Conservation (phyloP, 176 grass and related monocot species). For the Areca catechu region DNA sequence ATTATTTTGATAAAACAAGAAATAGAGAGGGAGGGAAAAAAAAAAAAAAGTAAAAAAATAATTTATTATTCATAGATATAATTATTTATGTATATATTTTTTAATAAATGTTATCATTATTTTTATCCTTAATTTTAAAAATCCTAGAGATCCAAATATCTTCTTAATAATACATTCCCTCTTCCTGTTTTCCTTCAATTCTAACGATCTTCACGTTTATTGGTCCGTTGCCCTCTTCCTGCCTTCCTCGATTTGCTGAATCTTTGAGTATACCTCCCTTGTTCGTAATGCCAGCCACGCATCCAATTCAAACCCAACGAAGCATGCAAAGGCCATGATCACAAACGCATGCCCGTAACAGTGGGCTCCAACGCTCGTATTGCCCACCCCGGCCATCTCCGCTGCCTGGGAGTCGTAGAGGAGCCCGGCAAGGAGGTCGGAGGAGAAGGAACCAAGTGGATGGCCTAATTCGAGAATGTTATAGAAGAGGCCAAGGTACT, state of each 20-base stretch:
- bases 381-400: slow-evolving; percentile 52
- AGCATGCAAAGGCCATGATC: slow-evolving; percentile 59
- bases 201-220: neutral
- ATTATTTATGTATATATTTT: too few species aligned
- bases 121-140: too few species aligned
- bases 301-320: slow-evolving; percentile 67
- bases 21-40: too few species aligned
- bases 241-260: slow-evolving; percentile 39
- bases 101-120: too few species aligned
- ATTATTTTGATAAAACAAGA: too few species aligned
- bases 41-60: too few species aligned
- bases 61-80: too few species aligned
- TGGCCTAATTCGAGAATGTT: slow-evolving; percentile 94
- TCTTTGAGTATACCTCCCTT: slow-evolving; percentile 59
- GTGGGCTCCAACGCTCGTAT: slow-evolving; percentile 80
- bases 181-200: too few species aligned
- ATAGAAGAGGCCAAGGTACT: slow-evolving; percentile 97
- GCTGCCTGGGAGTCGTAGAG: slow-evolving; percentile 87
- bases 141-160: too few species aligned
- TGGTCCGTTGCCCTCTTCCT: neutral
- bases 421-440: slow-evolving; percentile 77
- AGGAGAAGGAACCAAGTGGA: slow-evolving; percentile 91
- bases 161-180: too few species aligned
- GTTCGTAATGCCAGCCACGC: slow-evolving; percentile 61
- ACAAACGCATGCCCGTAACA: slow-evolving; percentile 82